Conservation (phyloP, 2,329 filamentous ascomycete species). For the Bimuria novae-zelandiae region DNA sequence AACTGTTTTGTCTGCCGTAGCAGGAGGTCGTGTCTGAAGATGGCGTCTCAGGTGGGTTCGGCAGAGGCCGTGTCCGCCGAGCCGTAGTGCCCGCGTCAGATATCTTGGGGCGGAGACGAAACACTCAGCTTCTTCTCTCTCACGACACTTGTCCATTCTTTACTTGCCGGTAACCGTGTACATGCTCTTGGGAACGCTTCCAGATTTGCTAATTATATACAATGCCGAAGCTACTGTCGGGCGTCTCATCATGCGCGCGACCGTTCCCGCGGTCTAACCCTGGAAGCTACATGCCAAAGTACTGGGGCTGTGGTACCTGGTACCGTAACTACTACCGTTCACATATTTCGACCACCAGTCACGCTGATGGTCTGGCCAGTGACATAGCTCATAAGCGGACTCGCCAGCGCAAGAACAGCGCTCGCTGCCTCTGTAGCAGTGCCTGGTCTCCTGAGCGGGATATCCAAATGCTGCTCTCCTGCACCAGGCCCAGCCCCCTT, state of each 20-base stretch:
- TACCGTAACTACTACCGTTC: conserved; percentile 26
- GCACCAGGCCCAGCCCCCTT: conserved; percentile 39
- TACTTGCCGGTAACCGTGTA: background rate
- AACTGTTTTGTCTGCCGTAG: conserved; percentile 2
- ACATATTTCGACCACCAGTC: conserved; percentile 73
- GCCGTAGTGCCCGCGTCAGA: background rate
- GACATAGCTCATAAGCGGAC: conserved; percentile 83
- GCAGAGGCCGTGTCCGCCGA: conserved; percentile 13
- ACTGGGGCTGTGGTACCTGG: no score
- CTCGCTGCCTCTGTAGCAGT: conserved; percentile 80
- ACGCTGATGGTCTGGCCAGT: conserved; percentile 86
- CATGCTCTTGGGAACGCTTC: no score
- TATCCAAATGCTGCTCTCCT: conserved; percentile 62
- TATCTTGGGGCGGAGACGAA: conserved; percentile 1
- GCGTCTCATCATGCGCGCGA: conserved; percentile 6
- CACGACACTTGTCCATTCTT: conserved; percentile 1
- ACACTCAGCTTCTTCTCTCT: conserved; percentile 5
- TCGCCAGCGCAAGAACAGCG: conserved; percentile 76
- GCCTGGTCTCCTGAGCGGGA: conserved; percentile 76
- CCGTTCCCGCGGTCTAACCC: background rate
- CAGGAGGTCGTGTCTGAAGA: conserved; percentile 13
- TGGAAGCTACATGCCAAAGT: no score
- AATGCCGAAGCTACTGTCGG: conserved; percentile 18
- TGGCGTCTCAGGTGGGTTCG: conserved; percentile 9
- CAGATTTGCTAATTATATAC: conserved; percentile 16